Percentiles rank a stretch among this genome's conserved stretches.
Conservation (phyloP, 768 basidiomycete genomes). For the Hygrophorus russula region DNA sequence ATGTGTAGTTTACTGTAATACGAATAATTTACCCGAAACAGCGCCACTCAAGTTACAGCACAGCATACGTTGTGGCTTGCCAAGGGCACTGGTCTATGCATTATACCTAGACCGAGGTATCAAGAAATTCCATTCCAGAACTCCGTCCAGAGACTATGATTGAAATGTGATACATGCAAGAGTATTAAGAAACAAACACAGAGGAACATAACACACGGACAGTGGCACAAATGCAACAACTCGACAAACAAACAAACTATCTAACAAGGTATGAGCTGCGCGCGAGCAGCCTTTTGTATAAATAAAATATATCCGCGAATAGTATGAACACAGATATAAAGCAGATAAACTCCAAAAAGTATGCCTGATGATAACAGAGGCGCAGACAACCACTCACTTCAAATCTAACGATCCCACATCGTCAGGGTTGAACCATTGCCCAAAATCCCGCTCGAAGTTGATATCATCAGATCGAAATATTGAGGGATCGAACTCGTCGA, state of each 20-base stretch:
- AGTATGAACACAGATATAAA: slow-evolving; percentile 1
- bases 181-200: no score
- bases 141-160: no score
- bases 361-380: not conserved
- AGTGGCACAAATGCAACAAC: no score
- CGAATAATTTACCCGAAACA: no score
- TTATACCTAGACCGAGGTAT: no score
- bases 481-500: slow-evolving; percentile 30
- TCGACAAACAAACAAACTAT: not conserved
- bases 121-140: no score
- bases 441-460: slow-evolving; percentile 66
- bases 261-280: not conserved
- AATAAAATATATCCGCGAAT: not conserved
- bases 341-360: not conserved
- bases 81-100: not conserved
- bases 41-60: no score
- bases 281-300: not conserved
- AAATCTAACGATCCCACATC: slow-evolving; percentile 25
- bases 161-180: no score
- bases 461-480: slow-evolving; percentile 38
- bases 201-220: no score
- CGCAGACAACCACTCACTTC: slow-evolving; percentile 15
- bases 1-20: no score
- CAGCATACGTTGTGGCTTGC: no score
- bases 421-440: slow-evolving; percentile 64